Evolutionary conservation across 345 rosid genomes (phyloP).

Genomic region (Cardamine occulta): DNA sequence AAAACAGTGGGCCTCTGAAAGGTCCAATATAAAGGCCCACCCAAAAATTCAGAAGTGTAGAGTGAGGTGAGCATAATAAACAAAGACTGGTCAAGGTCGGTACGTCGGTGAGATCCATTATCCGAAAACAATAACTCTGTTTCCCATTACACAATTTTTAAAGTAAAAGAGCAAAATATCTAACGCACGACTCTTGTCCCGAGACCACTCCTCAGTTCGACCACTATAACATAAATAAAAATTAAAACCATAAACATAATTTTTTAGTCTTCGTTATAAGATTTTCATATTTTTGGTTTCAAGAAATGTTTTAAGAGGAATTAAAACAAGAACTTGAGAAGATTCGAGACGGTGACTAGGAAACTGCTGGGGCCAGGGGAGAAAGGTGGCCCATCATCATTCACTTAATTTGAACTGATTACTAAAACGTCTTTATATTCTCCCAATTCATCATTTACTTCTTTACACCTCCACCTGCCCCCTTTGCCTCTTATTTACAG

Average conservation of each 20-base stretch:
- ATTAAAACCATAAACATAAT: no score
- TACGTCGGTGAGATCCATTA: constrained; percentile 41
- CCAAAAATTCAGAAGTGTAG: not conserved
- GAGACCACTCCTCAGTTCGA: not conserved
- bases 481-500: not conserved
- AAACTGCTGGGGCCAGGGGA: constrained; percentile 25
- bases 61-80: not conserved
- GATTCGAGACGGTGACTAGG: constrained; percentile 17
- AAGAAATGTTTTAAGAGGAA: not conserved
- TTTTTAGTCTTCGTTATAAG: no score
- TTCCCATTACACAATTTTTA: not conserved
- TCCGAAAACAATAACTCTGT: constrained; percentile 25
- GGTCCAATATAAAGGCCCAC: constrained; percentile 16
- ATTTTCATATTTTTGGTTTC: not conserved
- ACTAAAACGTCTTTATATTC: not conserved
- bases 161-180: not conserved
- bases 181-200: constrained; percentile 25
- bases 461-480: not conserved
- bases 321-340: not conserved
- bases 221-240: not conserved
- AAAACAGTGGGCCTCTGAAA: constrained; percentile 1
- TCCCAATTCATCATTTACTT: constrained; percentile 1
- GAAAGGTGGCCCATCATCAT: constrained; percentile 17
- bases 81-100: constrained; percentile 31
- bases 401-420: not conserved